Evolutionary conservation across 768 basidiomycete genomes (phyloP).

Genomic region (Boletus pseudopeckii): DNA sequence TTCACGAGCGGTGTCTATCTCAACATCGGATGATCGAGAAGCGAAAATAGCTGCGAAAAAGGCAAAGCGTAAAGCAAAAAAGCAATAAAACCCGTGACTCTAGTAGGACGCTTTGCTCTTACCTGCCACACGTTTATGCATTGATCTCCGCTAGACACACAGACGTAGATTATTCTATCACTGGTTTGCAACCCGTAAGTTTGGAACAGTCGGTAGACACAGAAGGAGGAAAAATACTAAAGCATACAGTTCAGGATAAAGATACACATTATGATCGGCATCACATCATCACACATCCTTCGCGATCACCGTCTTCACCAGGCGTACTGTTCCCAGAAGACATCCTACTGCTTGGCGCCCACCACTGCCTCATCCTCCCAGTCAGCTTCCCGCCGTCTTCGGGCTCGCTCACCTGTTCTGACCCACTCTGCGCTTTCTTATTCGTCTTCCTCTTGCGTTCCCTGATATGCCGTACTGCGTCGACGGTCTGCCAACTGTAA

Average conservation of each 20-base stretch:
- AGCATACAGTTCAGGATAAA: conserved; percentile 27
- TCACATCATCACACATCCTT: conserved; percentile 71
- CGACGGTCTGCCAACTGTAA: conserved; percentile 83
- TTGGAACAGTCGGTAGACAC: conserved; percentile 11
- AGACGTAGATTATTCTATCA: conserved; percentile 13
- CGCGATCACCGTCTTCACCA: conserved; percentile 44
- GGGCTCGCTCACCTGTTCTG: conserved; percentile 31
- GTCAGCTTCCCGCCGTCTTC: conserved; percentile 25
- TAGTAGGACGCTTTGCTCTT: conserved; percentile 9
- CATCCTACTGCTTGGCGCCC: conserved; percentile 45
- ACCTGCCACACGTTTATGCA: conserved; percentile 6
- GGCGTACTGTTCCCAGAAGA: conserved; percentile 52
- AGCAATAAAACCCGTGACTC: conserved; percentile 5
- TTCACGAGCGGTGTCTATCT: conserved; percentile 23
- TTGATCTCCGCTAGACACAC: conserved; percentile 15
- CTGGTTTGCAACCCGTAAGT: conserved; percentile 13
- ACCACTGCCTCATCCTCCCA: conserved; percentile 28
- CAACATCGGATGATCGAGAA: conserved; percentile 21
- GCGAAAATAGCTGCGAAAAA: conserved; percentile 32
- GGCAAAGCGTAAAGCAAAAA: conserved; percentile 34
- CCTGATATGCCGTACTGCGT: conserved; percentile 62
- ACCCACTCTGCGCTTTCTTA: conserved; percentile 40
- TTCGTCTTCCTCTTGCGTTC: conserved; percentile 58
- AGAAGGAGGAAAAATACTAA: conserved; percentile 20
- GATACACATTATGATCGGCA: conserved; percentile 21